Conservation (phyloP, 1,284 basidiomycete species). For the Ustilago trichophora region DNA sequence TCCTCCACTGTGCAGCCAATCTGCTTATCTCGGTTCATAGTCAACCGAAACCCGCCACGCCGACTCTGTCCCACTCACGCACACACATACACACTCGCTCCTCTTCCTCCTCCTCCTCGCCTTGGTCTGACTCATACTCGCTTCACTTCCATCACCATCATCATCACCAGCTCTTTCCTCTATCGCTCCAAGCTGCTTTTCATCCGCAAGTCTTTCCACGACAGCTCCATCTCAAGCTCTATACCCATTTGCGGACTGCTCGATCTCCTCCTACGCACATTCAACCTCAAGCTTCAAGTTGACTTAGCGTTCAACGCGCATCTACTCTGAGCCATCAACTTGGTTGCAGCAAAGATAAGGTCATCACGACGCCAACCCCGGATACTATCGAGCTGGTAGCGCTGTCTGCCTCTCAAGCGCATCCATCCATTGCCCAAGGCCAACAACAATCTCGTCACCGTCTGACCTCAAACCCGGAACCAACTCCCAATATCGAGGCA, state of each 20-base stretch:
- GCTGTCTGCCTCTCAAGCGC: constrained; percentile 30
- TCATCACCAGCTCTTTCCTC: neutral
- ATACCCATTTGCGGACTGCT: neutral
- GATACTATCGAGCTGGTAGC: constrained; percentile 35
- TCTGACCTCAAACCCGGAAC: neutral
- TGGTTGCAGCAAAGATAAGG: neutral
- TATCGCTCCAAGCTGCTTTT: neutral
- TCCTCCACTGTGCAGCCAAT: constrained; percentile 15
- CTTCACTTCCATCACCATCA: neutral
- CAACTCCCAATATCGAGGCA: neutral
- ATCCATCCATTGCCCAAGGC: constrained; percentile 15
- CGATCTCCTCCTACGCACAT: neutral
- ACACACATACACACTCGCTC: neutral
- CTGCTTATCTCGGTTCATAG: constrained; percentile 29
- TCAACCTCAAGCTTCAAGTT: neutral
- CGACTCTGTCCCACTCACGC: no score
- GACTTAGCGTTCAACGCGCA: neutral
- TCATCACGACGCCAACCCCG: constrained; percentile 6
- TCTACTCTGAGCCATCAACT: neutral
- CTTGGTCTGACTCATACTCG: neutral
- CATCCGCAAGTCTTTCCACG: neutral
- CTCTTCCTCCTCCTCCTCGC: no score
- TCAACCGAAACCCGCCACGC: constrained; percentile 17
- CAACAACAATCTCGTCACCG: constrained; percentile 16
- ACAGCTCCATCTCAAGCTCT: neutral